Conservation (phyloP, 1,284 basidiomycete genomes). For the Moesziomyces sp. region DNA sequence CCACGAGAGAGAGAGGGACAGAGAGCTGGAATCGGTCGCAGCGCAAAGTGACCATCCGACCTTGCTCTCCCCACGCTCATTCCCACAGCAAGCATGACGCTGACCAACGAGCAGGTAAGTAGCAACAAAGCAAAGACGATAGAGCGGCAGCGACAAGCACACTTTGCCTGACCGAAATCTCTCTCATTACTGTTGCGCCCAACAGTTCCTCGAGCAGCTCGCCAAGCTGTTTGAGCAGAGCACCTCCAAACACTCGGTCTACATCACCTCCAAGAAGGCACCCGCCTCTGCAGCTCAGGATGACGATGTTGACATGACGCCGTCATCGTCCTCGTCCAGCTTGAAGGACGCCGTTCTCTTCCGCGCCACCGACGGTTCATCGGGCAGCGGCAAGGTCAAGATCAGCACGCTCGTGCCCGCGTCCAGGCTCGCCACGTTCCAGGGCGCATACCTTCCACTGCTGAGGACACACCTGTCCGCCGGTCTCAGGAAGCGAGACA, state of each 20-base stretch:
- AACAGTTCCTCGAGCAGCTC: slow-evolving; percentile 57
- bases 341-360: slow-evolving; percentile 48
- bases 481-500: slow-evolving; percentile 61
- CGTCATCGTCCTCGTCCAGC: slow-evolving; percentile 21
- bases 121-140: no score
- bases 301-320: slow-evolving; percentile 42
- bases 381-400: slow-evolving; percentile 47
- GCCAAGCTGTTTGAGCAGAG: slow-evolving; percentile 49
- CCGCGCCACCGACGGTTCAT: slow-evolving; percentile 58
- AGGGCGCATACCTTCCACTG: slow-evolving; percentile 48
- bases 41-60: not conserved
- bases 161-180: not conserved
- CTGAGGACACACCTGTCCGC: slow-evolving; percentile 52
- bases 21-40: not conserved
- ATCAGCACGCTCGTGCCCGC: slow-evolving; percentile 55
- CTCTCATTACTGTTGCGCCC: not conserved
- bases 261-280: slow-evolving; percentile 53
- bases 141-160: no score
- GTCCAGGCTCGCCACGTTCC: slow-evolving; percentile 41
- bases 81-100: slow-evolving; percentile 12
- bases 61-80: not conserved
- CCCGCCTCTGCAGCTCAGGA: slow-evolving; percentile 28
- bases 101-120: slow-evolving; percentile 41
- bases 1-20: no score
- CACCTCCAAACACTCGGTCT: slow-evolving; percentile 56